Base-by-base conservation (phyloP, 2,329 filamentous ascomycete species). In the Penicillium frequentans region DNA sequence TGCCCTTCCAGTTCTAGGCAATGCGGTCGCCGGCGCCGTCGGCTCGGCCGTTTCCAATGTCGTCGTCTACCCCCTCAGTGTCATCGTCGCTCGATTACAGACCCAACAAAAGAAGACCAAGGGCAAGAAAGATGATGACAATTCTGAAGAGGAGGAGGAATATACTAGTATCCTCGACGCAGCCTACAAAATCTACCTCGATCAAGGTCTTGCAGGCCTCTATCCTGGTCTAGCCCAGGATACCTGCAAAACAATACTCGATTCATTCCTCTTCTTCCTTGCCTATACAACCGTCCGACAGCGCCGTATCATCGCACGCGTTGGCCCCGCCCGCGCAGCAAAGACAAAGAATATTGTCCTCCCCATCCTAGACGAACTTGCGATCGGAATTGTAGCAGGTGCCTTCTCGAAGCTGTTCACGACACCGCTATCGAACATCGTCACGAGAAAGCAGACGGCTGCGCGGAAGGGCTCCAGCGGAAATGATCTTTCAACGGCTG, bases 241-340 rank as follows among this genome's bases (percentile, higher is more conserved):
- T 68, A 84, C 88, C 11, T 81, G 78, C 66, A 91, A 90, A 72
- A 86, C 85, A 24, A 80, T 87, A 23, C 81, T 85, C 29, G 91
- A 95, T 76, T 90, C 88, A 55, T 93, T 95, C 70, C 80, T 96
- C 51, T 96, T 96, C 79, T 96, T 96, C 76, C 82, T 93, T 19
- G 88, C 90, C 57, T 96, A 96, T 75, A 90, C 78, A 3, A 83
- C 82, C 54, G 65, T 86, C 21, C 70, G 79, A 19, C 70, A 77
- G 52, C 65, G 69, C 23, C 74, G 83, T 43, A 76, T 84, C 42
- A 64, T 75, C 70, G 68, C 71, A 1, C 70, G 66, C 13, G 64
- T 68, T 13, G 68, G 67, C 1, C 57, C 59, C 1, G 60, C 56
- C 14, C 47, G 46, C 6, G 60, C 68, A 11, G 56, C 63, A 11